Percentiles rank a stretch among this genome's conserved stretches.
Conservation (phyloP, 208 protist species). For the Wallacemonas collosoma region DNA sequence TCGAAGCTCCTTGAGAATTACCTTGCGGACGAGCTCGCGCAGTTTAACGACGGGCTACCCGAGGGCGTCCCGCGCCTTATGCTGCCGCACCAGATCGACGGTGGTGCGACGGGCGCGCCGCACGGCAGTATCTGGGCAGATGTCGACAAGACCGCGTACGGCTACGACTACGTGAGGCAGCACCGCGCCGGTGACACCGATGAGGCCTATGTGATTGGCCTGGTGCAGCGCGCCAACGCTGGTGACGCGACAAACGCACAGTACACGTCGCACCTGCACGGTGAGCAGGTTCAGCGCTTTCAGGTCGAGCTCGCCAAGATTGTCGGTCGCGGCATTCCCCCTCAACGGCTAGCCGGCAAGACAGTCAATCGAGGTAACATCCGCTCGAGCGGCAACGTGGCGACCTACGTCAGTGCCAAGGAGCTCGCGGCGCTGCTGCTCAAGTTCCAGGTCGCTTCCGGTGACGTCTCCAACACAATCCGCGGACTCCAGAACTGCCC, state of each 20-base stretch:
- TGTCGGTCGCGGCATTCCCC: constrained; percentile 71
- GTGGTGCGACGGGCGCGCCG: constrained; percentile 7
- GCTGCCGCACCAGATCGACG: constrained; percentile 20
- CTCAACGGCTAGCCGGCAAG: constrained; percentile 48
- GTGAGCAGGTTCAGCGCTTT: constrained; percentile 52
- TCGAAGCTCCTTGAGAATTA: constrained; percentile 59
- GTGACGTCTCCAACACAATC: constrained; percentile 60
- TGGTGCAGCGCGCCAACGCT: constrained; percentile 61
- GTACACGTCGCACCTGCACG: constrained; percentile 53
- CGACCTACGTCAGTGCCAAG: constrained; percentile 59
- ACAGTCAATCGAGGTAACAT: constrained; percentile 49
- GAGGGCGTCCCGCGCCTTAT: constrained; percentile 59
- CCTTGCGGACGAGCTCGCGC: constrained; percentile 65
- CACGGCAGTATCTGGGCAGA: constrained; percentile 64
- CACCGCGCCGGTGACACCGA: constrained; percentile 36
- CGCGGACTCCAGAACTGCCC: constrained; percentile 74
- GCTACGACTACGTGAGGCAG: constrained; percentile 46
- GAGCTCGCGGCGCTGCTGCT: constrained; percentile 63
- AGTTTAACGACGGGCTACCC: constrained; percentile 78
- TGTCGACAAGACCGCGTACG: constrained; percentile 67
- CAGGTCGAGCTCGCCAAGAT: constrained; percentile 61
- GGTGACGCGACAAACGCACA: constrained; percentile 9
- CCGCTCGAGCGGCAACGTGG: constrained; percentile 63
- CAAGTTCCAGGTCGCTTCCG: constrained; percentile 57
- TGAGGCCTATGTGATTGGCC: constrained; percentile 70